These are phyloP conservation scores for Eucalyptus cloeziana DNA, from an alignment of 345 rosid species.

Conservation along the genomic window DNA sequence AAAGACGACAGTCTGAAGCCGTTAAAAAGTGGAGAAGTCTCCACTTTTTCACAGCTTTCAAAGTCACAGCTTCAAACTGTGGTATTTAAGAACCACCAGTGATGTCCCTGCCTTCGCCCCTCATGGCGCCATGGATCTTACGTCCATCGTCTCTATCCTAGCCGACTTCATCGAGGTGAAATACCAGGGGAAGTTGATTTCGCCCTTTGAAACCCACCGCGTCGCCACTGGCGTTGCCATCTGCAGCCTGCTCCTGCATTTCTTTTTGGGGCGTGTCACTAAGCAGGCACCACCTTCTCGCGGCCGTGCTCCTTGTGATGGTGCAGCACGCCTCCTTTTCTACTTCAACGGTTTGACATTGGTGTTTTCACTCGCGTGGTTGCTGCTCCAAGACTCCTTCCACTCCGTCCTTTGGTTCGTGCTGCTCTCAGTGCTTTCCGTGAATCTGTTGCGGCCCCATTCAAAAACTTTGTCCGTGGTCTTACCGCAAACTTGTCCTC, in stretches of 20 bases:
- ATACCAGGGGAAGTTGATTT: no score
- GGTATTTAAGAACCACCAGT: no score
- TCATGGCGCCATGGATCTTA: no score
- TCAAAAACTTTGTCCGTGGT: neutral
- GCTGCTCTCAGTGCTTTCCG: neutral
- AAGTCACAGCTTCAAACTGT: no score
- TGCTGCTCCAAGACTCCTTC: neutral
- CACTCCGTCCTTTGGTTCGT: neutral
- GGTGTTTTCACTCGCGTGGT: neutral
- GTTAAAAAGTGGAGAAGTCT: no score
- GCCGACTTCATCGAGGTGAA: no score
- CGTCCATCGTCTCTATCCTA: no score
- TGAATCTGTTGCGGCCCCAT: neutral
- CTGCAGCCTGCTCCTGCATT: neutral
- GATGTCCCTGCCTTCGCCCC: no score
- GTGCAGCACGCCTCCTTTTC: no score
- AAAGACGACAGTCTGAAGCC: no score
- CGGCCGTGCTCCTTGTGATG: neutral
- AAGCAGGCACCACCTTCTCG: neutral
- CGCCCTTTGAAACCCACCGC: neutral
- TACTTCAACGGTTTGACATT: neutral
- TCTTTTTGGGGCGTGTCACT: neutral
- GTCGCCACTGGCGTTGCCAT: neutral
- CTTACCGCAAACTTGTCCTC: neutral
- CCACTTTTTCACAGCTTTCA: no score